Evolutionary conservation across 108 stramenopile species (phyloP), one percentile per base, ranked within the genome.

Genomic region (Ochromonas danica): DNA sequence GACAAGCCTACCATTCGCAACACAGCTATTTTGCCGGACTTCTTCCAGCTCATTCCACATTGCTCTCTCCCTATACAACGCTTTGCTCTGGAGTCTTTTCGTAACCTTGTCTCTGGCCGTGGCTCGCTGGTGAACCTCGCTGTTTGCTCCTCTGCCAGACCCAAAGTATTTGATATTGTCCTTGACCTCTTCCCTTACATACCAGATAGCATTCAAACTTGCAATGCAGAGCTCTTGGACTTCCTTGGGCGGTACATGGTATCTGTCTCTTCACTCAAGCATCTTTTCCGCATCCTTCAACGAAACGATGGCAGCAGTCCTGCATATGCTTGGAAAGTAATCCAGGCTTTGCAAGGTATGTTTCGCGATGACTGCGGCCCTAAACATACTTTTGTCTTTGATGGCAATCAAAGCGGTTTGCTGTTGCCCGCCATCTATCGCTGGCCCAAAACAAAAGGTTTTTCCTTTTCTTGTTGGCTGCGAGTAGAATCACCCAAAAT

Each of bases 401-500:
- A 27, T 28, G 72, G 72, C 36, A 33, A 27, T 10, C n/a, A 75
- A 39, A 42, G n/a, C 27, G 72, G 72, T 27, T 60, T 75, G 43
- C 6, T 3, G 31, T 31, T 75, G 22, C 72, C 72, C 10, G 27
- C 72, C 17, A 42, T 75, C 22, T 14, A 42, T 6, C 3, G 25
- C 3, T 75, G 72, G 72, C 72, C 72, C 10, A 33, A 6, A 10
- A 3, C 6, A 22, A 75, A 75, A 30, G 72, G 72, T 30, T 75
- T 57, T 75, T 57, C 72, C 28, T 75, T 75, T 36, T 75, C 40
- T 75, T 3, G 25, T 36, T 75, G 72, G 72, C 6, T 42, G 3
- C 3, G 35, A 22, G 6, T 67, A 6, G 63, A 67, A 10, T 31
- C 17, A 6, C 63, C 63, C 10, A 33, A 31, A 33, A 35, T 67